A percentile compares a stretch with the other conserved stretches of the same genome.
Conservation (phyloP, 176 grass and related monocot genomes). For the Pontederia paniculata region DNA sequence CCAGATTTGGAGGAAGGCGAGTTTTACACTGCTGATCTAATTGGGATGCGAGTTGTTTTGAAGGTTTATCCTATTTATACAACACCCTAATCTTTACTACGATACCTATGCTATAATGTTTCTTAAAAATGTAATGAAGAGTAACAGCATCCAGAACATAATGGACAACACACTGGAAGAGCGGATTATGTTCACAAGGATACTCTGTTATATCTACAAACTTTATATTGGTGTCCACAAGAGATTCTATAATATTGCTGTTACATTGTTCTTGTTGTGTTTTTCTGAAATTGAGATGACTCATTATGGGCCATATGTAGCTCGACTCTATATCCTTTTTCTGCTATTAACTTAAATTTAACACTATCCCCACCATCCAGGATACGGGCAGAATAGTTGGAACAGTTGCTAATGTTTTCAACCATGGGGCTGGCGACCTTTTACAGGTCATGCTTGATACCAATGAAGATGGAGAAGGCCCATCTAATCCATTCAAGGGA, state of each 20-base stretch:
- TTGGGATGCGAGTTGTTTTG: conserved; percentile 75
- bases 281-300: no score
- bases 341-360: neutral
- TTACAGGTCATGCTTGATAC: conserved; percentile 47
- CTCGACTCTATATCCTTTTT: no score
- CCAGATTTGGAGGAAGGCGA: conserved; percentile 65
- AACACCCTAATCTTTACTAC: neutral
- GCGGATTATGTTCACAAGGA: no score
- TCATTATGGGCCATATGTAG: no score
- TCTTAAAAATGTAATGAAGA: no score
- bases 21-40: conserved; percentile 68
- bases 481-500: conserved; percentile 20
- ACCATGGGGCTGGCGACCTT: conserved; percentile 68
- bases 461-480: conserved; percentile 10
- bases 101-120: neutral
- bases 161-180: no score
- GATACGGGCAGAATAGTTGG: conserved; percentile 68
- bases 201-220: no score
- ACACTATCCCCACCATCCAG: conserved; percentile 22
- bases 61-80: conserved; percentile 36
- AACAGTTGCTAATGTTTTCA: conserved; percentile 58
- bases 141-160: no score
- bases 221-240: no score
- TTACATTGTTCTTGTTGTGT: no score
- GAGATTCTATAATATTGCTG: no score